phyloP scores from a whole-genome alignment of 495 filamentous ascomycete species.

The Zalerion maritima region DNA sequence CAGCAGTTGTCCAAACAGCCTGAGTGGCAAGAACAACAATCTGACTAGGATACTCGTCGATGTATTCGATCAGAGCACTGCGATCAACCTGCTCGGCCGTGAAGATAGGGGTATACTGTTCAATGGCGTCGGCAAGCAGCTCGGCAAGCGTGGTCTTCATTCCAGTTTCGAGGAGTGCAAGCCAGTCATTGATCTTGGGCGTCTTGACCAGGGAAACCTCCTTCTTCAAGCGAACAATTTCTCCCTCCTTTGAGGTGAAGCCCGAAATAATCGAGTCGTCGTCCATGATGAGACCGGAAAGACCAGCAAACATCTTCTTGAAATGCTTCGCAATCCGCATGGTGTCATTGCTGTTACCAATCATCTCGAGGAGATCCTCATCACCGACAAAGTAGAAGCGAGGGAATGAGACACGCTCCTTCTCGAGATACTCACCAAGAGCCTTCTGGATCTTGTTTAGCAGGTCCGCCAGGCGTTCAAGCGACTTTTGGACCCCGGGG shows the following conservation, averaged over 20 bases:
- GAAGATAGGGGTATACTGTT: conserved; percentile 61
- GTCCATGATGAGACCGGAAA: conserved; percentile 80
- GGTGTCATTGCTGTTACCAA: conserved; percentile 96
- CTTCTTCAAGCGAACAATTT: conserved; percentile 73
- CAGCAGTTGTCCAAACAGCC: conserved; percentile 76
- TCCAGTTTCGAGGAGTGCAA: conserved; percentile 73
- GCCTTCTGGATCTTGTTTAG: conserved; percentile 99
- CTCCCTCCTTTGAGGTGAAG: conserved; percentile 91
- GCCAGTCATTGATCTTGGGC: conserved; percentile 96
- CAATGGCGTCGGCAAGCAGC: conserved; percentile 70
- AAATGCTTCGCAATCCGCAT: conserved; percentile 93
- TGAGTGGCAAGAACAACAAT: conserved; percentile 95
- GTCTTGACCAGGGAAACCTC: conserved; percentile 85
- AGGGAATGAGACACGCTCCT: conserved; percentile 91
- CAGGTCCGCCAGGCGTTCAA: conserved; percentile 86
- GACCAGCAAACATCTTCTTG: conserved; percentile 98
- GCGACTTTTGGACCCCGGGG: conserved; percentile 81
- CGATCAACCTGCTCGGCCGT: conserved; percentile 47
- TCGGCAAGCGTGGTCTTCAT: conserved; percentile 94
- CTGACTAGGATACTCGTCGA: conserved; percentile 74
- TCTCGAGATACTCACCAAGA: conserved; percentile 94
- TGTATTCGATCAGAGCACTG: conserved; percentile 56
- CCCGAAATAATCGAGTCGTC: conserved; percentile 79
- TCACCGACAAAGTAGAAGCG: conserved; percentile 99
- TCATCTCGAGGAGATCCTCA: conserved; percentile 97